Evolutionary conservation across 2,329 filamentous ascomycete genomes (phyloP), one percentile per base, ranked within the genome.

Genomic region (Diaporthe destruens): DNA sequence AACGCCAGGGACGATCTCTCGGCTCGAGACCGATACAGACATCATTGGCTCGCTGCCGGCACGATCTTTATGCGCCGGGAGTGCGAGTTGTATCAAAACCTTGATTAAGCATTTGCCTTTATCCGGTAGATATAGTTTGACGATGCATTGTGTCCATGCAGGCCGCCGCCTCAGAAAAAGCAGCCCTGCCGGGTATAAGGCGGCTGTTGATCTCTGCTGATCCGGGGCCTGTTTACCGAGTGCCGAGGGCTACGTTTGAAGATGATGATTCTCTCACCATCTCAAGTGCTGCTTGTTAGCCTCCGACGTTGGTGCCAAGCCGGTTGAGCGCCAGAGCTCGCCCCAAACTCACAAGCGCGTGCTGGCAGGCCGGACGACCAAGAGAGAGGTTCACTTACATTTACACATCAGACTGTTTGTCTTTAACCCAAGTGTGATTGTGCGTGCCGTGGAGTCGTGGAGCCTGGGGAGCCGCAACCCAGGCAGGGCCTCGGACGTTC

Each of bases 401-500:
- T 20, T 49, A 20, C 57, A 32, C 57, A 20, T 65, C 44, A 34
- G 34, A 36, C 34, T 36, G 34, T n/a, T n/a, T n/a, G n/a, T 29
- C 29, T 12, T 39, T 11, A 39, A 39, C 11, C 36, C 36, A 39
- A 8, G 12, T 42, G 39, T 42, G 14, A 42, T 42, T 42, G 14
- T 42, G 39, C 39, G 39, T 42, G 34, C 6, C 34, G 7, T 11
- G 8, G 34, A 36, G 39, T 14, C 44, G 44, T 47, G 18, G 42
- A 20, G 42, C 42, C 61, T n/a, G 44, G 39, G 47, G 47, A 53
- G 61, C 61, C 44, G 61, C 47, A 51, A 20, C 18, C n/a, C 61
- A n/a, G 44, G 47, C 32, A 53, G n/a, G 61, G 44, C 44, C 61
- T 53, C 61, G 61, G 61, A 66, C 61, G 47, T 39, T 39, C n/a